A percentile compares a stretch with the other conserved stretches of the same genome.
phyloP scores from a whole-genome alignment of 345 rosid species.

The Brassica cretica region DNA sequence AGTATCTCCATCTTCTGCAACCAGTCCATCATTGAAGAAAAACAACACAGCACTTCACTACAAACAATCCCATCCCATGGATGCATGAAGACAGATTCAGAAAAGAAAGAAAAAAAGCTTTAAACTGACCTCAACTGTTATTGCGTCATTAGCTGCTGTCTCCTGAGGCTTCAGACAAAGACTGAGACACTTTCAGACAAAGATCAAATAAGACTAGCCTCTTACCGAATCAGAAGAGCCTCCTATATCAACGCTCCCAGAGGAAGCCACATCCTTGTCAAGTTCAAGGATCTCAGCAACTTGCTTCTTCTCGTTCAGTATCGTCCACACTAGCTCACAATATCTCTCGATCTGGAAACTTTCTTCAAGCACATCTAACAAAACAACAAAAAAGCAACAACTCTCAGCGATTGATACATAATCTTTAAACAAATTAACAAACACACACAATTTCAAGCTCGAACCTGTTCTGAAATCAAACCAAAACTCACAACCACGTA shows the following conservation, averaged over 20 bases:
- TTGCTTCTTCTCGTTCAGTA: slow-evolving; percentile 49
- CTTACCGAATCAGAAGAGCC: slow-evolving; percentile 56
- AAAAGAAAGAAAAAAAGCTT: not conserved
- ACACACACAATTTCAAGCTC: not conserved
- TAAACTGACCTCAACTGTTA: slow-evolving; percentile 41
- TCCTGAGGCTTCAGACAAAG: slow-evolving; percentile 31
- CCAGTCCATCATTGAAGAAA: slow-evolving; percentile 39
- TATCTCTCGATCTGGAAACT: slow-evolving; percentile 56
- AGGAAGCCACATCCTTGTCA: slow-evolving; percentile 49
- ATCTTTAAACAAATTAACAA: not conserved
- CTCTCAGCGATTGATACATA: not conserved
- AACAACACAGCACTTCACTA: not conserved
- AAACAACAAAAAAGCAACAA: not conserved
- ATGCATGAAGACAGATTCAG: not conserved
- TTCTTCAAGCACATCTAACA: slow-evolving; percentile 63
- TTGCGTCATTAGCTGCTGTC: slow-evolving; percentile 29
- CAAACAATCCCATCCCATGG: not conserved
- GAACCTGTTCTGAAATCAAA: slow-evolving; percentile 59
- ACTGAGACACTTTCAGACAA: not conserved
- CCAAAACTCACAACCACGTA: slow-evolving; percentile 45
- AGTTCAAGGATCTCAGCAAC: slow-evolving; percentile 55
- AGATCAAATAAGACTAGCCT: slow-evolving; percentile 20
- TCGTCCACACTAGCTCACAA: slow-evolving; percentile 56
- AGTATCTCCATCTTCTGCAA: slow-evolving; percentile 37
- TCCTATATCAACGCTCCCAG: no score